Evolutionary conservation across 2,329 filamentous ascomycete species (phyloP).

Genomic region (Coniochaeta prunicola): DNA sequence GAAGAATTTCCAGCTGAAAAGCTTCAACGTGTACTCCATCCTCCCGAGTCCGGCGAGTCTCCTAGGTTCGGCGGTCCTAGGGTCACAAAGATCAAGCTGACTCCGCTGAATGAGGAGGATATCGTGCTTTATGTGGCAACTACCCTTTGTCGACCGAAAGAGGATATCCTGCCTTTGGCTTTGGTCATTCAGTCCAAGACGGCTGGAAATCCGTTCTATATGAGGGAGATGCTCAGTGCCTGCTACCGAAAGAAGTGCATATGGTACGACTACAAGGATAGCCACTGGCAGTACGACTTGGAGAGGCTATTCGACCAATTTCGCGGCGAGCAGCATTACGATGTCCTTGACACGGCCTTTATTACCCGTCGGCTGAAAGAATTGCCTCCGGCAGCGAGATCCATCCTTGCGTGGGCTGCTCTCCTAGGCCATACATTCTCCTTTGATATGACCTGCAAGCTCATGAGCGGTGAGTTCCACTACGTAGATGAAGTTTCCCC

Average conservation of each 20-base stretch:
- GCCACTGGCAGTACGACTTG: slow-evolving; percentile 76
- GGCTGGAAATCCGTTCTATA: slow-evolving; percentile 82
- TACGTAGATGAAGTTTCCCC: slow-evolving; percentile 39
- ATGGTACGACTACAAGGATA: slow-evolving; percentile 82
- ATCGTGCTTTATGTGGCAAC: slow-evolving; percentile 75
- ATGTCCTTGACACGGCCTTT: slow-evolving; percentile 76
- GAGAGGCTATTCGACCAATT: slow-evolving; percentile 84
- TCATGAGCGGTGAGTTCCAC: slow-evolving; percentile 70
- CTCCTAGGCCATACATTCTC: slow-evolving; percentile 78
- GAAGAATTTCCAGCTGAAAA: slow-evolving; percentile 54
- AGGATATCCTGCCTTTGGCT: slow-evolving; percentile 69
- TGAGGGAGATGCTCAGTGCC: slow-evolving; percentile 81
- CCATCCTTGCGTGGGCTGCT: slow-evolving; percentile 80
- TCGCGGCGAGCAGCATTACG: slow-evolving; percentile 67
- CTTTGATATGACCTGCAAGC: slow-evolving; percentile 69
- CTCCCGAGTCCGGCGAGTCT: slow-evolving; percentile 44
- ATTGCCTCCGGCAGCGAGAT: slow-evolving; percentile 64
- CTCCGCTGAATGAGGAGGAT: slow-evolving; percentile 69
- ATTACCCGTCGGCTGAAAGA: slow-evolving; percentile 72
- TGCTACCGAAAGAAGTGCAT: slow-evolving; percentile 83
- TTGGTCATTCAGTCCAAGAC: slow-evolving; percentile 86
- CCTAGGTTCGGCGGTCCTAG: slow-evolving; percentile 41
- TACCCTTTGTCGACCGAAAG: slow-evolving; percentile 66
- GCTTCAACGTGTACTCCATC: slow-evolving; percentile 46
- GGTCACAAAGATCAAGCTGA: slow-evolving; percentile 64